These are phyloP conservation scores for Pontederia paniculata DNA, from an alignment of 176 grass and related monocot species.

Conservation along the genomic window DNA sequence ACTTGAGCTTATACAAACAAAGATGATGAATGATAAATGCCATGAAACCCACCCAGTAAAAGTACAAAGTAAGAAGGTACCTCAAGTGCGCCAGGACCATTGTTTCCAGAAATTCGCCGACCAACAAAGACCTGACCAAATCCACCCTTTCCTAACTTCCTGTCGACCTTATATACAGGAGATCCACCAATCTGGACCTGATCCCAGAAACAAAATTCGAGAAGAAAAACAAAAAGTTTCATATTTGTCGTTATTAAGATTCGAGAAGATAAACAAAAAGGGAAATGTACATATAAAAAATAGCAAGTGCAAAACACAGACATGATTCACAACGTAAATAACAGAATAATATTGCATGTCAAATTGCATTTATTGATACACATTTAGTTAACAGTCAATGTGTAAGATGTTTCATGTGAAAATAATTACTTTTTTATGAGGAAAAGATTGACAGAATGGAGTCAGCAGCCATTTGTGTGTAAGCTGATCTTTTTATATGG, in stretches of 20 bases:
- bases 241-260: not conserved
- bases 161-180: slow-evolving; percentile 79
- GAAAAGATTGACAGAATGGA: too few relatives aligned
- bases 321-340: too few relatives aligned
- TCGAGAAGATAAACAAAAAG: not conserved
- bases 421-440: too few relatives aligned
- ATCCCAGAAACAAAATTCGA: not conserved
- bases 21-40: not conserved
- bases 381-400: too few relatives aligned
- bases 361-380: too few relatives aligned
- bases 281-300: too few relatives aligned
- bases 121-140: slow-evolving; percentile 98
- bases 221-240: slow-evolving; percentile 14
- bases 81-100: slow-evolving; percentile 69
- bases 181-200: slow-evolving; percentile 93
- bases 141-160: slow-evolving; percentile 91
- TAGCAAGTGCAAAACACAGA: too few relatives aligned
- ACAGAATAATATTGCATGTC: too few relatives aligned
- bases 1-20: not conserved
- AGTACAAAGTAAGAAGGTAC: slow-evolving; percentile 13
- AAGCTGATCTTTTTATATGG: too few relatives aligned
- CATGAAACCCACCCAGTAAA: not conserved
- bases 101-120: slow-evolving; percentile 63
- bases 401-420: too few relatives aligned
- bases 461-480: too few relatives aligned